Conservation (phyloP, 1,139 yeast genomes). For the Geotrichum fermentans region DNA sequence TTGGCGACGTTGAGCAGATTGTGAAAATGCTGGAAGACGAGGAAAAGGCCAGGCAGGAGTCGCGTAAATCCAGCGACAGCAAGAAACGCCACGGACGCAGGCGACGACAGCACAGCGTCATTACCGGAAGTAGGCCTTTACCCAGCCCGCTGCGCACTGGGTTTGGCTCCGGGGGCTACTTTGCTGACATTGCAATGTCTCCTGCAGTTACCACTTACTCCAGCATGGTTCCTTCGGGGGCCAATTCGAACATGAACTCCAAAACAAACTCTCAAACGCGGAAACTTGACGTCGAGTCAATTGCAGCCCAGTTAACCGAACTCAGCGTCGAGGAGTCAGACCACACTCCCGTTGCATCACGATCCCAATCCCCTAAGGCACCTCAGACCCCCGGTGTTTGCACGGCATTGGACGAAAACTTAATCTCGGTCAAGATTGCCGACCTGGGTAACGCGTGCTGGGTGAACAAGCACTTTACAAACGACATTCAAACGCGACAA, state of each 20-base stretch:
- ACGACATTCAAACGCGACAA: constrained; percentile 83
- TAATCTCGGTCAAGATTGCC: constrained; percentile 61
- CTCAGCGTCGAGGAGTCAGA: not conserved
- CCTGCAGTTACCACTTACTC: constrained; percentile 20
- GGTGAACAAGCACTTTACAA: constrained; percentile 65
- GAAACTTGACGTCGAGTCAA: not conserved
- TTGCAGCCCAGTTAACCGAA: constrained; percentile 5
- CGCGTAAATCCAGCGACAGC: constrained; percentile 22
- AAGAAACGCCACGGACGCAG: constrained; percentile 34
- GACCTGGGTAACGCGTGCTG: constrained; percentile 87
- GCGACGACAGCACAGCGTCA: constrained; percentile 66
- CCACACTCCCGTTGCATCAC: constrained; percentile 11
- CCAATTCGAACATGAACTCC: constrained; percentile 3
- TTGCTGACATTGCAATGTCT: constrained; percentile 28
- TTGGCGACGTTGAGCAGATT: constrained; percentile 69
- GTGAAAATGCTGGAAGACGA: constrained; percentile 55
- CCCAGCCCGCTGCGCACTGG: constrained; percentile 60
- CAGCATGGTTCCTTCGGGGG: constrained; percentile 18
- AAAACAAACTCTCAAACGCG: constrained; percentile 14
- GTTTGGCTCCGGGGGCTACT: constrained; percentile 23
- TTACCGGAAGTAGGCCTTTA: constrained; percentile 82
- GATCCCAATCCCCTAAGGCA: constrained; percentile 17
- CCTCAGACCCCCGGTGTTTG: constrained; percentile 16
- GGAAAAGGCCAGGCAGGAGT: constrained; percentile 29
- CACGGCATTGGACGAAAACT: constrained; percentile 36